phyloP scores from a whole-genome alignment of 1,284 basidiomycete species.

The Boletus subluridellus region DNA sequence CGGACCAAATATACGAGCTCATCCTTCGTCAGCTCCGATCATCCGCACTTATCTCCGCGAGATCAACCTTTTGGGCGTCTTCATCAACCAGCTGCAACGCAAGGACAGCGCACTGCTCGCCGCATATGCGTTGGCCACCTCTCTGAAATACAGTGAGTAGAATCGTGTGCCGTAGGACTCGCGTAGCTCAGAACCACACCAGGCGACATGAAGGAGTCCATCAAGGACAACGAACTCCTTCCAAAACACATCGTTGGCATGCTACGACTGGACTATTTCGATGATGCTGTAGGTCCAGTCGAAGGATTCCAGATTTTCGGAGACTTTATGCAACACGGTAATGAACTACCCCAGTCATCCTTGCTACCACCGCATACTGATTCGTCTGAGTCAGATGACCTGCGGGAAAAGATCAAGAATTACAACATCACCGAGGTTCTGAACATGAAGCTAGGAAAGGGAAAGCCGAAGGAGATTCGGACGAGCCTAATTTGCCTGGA shows the following conservation, averaged over 20 bases:
- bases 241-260: slow-evolving; percentile 22
- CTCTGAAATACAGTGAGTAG: slow-evolving; percentile 18
- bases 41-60: slow-evolving; percentile 5
- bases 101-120: slow-evolving; percentile 11
- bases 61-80: not conserved
- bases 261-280: slow-evolving; percentile 27
- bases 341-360: not conserved
- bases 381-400: slow-evolving; percentile 9
- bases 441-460: slow-evolving; percentile 13
- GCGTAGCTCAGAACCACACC: not conserved
- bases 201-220: slow-evolving; percentile 19
- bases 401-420: slow-evolving; percentile 14
- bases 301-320: slow-evolving; percentile 31
- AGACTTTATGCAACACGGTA: slow-evolving; percentile 25
- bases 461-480: slow-evolving; percentile 17
- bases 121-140: slow-evolving; percentile 18
- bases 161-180: not conserved
- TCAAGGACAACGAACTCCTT: slow-evolving; percentile 8
- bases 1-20: not conserved
- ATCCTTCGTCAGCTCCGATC: slow-evolving; percentile 2
- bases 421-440: slow-evolving; percentile 19
- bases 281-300: slow-evolving; percentile 26
- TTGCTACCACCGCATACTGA: not conserved
- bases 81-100: slow-evolving; percentile 11
- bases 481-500: slow-evolving; percentile 26